phyloP scores from a whole-genome alignment of 2,329 filamentous ascomycete genomes.

The Fusarium sterilihyphosum region DNA sequence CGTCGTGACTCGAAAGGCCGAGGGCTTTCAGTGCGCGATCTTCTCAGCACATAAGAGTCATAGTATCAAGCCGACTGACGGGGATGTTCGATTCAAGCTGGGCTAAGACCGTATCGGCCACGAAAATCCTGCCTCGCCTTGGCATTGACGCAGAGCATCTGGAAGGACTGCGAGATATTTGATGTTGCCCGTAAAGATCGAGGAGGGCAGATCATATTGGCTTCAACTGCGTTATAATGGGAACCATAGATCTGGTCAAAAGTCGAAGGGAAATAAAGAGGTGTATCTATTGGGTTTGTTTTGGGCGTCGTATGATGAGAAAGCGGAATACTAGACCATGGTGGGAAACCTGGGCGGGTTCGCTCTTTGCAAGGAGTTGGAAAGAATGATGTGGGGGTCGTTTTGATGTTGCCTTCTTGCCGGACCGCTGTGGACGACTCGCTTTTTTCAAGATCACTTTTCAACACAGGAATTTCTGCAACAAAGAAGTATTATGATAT shows the following conservation, averaged over 20 bases:
- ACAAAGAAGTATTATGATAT: neutral
- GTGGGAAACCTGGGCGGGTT: conserved; percentile 4
- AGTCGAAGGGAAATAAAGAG: neutral
- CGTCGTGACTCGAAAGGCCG: conserved; percentile 64
- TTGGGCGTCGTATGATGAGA: neutral
- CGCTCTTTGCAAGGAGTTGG: conserved; percentile 22
- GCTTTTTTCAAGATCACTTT: neutral
- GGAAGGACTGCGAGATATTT: neutral
- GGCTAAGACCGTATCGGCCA: neutral
- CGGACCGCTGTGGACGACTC: neutral
- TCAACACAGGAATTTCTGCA: neutral
- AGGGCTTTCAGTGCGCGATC: conserved; percentile 64
- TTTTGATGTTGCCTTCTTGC: neutral
- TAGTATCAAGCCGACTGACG: neutral
- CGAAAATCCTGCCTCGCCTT: neutral
- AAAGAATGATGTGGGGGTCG: conserved; percentile 18
- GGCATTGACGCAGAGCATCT: conserved; percentile 7
- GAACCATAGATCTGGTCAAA: neutral
- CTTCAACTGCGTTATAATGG: neutral
- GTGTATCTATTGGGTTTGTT: neutral
- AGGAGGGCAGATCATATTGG: neutral
- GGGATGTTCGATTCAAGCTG: neutral
- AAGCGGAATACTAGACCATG: neutral
- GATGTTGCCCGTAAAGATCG: conserved; percentile 1
- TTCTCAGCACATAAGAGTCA: conserved; percentile 60